phyloP scores from a whole-genome alignment of 345 rosid genomes.

The Sisymbrium irio region DNA sequence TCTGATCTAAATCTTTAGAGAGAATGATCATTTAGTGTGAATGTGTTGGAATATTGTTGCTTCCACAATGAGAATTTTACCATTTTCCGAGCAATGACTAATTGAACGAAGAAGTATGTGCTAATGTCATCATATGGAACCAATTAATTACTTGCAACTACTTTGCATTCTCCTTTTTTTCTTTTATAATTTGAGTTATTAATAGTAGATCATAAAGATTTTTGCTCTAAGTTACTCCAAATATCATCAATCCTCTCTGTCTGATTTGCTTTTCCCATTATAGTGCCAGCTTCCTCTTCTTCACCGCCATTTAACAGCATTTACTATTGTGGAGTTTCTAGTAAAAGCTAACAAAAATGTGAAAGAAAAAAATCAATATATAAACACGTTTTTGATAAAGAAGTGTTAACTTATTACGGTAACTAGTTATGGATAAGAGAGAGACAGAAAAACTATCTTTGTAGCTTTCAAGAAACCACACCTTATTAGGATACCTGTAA shows the following conservation, averaged over 20 bases:
- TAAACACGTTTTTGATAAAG: neutral
- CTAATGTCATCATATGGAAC: neutral
- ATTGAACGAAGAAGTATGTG: neutral
- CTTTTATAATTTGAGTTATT: neutral
- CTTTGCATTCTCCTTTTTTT: neutral
- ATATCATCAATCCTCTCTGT: constrained; percentile 16
- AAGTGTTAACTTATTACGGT: constrained; percentile 23
- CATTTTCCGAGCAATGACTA: neutral
- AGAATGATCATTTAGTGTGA: neutral
- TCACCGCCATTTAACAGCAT: constrained; percentile 42
- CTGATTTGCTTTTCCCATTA: constrained; percentile 30
- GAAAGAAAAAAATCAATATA: constrained; percentile 1
- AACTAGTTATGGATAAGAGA: constrained; percentile 22
- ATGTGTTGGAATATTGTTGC: neutral
- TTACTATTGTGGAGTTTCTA: constrained; percentile 29
- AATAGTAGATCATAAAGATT: neutral
- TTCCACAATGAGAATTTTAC: neutral
- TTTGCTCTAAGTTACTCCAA: constrained; percentile 11
- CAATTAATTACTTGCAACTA: constrained; percentile 22
- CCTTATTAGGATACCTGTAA: constrained; percentile 3
- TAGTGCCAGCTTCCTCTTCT: constrained; percentile 34
- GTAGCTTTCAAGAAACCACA: constrained; percentile 7
- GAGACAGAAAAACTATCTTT: neutral
- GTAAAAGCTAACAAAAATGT: constrained; percentile 28
- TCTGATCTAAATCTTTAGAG: too few species aligned